Base-by-base conservation (phyloP, 75 land plant species). In the Larix kaempferi region DNA sequence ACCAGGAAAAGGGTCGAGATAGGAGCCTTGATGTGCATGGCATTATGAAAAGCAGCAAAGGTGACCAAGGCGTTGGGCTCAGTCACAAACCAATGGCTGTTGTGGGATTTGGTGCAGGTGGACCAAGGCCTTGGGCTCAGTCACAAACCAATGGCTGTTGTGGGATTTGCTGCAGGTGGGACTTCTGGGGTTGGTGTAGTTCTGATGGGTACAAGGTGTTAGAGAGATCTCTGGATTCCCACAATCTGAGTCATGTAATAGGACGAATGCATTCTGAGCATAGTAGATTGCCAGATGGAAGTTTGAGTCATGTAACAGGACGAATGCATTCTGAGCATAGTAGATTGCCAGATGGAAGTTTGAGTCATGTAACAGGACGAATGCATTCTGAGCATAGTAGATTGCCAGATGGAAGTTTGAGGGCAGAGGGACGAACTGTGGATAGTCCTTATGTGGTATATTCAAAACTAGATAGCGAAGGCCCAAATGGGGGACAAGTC, bases 1-100 rank as follows among this genome's bases (percentile, higher is more conserved):
- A 37, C 41, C 41, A 39, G 49, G 44, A 67, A 4, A 16, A 22
- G 71, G 19, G n/a, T 35, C 41, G n/a, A 35, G 44, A 67, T 37
- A 39, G 71, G 41, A 67, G n/a, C 19, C 21, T 35, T 67, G 71
- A 67, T 19, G 71, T 17, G 44, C 71, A 67, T 41, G 71, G 71
- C 49, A 67, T 19, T 67, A 35, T 41, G 37, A 67, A 39, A 19
- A 35, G 22, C 37, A 41, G 71, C 8, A 41, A 67, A 17, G 22
- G n/a, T 17, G 8, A 8, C 41, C 1, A 39, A 39, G 41, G 41
- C 41, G 5, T 39, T 39, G 41, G 2, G 41, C n/a, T n/a, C 2
- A 39, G 41, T 17, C 49, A 67, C 44, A 67, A 21, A 17, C 44
- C 49, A 6, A 6, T 8, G n/a, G 23, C 6, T 19, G 41, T 39